These are phyloP conservation scores for Dryadomyces quercus-mongolicae DNA, from an alignment of 2,329 filamentous ascomycete genomes.

Conservation along the genomic window DNA sequence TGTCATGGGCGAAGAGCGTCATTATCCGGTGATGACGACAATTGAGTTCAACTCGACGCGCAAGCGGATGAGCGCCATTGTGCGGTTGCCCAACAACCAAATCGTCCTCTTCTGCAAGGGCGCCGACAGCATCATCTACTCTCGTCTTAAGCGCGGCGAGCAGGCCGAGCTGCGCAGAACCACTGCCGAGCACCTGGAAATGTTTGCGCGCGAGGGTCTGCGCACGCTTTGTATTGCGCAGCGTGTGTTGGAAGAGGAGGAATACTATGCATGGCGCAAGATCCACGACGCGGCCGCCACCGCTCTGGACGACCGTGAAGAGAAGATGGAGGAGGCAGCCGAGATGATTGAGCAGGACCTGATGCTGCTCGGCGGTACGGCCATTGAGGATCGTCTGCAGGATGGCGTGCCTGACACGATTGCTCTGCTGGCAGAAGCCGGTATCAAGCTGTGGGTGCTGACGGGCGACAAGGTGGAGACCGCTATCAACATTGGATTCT, in stretches of 20 bases:
- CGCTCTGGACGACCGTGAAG: constrained; percentile 74
- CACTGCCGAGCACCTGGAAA: constrained; percentile 89
- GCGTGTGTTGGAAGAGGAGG: constrained; percentile 63
- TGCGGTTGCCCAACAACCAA: constrained; percentile 81
- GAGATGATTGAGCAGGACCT: constrained; percentile 87
- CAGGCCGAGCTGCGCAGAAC: constrained; percentile 70
- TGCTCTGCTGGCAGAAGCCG: constrained; percentile 75
- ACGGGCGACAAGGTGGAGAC: constrained; percentile 99
- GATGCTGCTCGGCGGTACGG: constrained; percentile 79
- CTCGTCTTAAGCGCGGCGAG: constrained; percentile 71
- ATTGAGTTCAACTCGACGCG: constrained; percentile 95
- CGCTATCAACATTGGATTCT: constrained; percentile 99
- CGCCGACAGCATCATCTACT: constrained; percentile 94
- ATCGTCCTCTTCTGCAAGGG: constrained; percentile 96
- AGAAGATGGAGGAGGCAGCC: constrained; percentile 81
- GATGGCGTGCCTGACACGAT: constrained; percentile 97
- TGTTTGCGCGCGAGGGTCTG: constrained; percentile 91
- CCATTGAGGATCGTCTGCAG: constrained; percentile 93
- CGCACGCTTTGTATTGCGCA: constrained; percentile 91
- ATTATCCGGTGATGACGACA: constrained; percentile 82
- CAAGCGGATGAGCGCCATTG: constrained; percentile 96
- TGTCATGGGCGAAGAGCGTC: constrained; percentile 71
- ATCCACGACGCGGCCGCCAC: constrained; percentile 81
- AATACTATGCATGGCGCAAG: constrained; percentile 75
- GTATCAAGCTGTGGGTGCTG: constrained; percentile 97